phyloP scores from a whole-genome alignment of 2,329 filamentous ascomycete genomes.

The Chrysoporthe deuterocubensis region DNA sequence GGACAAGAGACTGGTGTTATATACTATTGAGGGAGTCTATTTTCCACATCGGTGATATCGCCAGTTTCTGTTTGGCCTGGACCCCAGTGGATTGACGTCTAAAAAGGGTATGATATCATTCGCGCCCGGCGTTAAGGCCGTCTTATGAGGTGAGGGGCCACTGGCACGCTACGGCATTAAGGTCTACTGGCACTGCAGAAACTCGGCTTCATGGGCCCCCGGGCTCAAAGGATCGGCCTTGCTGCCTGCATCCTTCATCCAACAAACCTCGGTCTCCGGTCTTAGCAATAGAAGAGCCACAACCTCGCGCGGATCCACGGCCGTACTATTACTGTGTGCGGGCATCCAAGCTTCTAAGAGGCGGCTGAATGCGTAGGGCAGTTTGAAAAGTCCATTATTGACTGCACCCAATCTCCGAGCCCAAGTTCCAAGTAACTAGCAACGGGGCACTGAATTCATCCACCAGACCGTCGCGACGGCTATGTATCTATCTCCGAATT shows the following conservation, averaged over 20 bases:
- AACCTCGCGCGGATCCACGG: too few species aligned
- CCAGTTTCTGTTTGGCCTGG: neutral
- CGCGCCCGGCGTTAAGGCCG: conserved; percentile 1
- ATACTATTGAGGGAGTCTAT: neutral
- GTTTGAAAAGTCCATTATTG: too few species aligned
- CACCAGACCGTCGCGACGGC: neutral
- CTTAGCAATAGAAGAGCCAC: too few species aligned
- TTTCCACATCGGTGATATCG: neutral
- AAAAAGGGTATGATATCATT: neutral
- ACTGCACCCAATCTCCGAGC: too few species aligned
- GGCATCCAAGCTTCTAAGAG: too few species aligned
- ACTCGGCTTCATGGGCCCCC: too few species aligned
- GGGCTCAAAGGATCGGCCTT: too few species aligned
- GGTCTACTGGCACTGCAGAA: neutral
- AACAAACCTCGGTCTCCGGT: too few species aligned
- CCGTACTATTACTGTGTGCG: too few species aligned
- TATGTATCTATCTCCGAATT: neutral
- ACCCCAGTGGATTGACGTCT: neutral
- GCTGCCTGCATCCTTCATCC: too few species aligned
- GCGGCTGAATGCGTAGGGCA: too few species aligned
- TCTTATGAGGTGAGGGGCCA: neutral
- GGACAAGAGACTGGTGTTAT: neutral
- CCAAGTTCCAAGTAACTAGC: neutral
- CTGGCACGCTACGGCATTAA: neutral
- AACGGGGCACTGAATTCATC: too few species aligned